Conservation (phyloP, 306 rosid species). For the Styphnolobium japonicum region DNA sequence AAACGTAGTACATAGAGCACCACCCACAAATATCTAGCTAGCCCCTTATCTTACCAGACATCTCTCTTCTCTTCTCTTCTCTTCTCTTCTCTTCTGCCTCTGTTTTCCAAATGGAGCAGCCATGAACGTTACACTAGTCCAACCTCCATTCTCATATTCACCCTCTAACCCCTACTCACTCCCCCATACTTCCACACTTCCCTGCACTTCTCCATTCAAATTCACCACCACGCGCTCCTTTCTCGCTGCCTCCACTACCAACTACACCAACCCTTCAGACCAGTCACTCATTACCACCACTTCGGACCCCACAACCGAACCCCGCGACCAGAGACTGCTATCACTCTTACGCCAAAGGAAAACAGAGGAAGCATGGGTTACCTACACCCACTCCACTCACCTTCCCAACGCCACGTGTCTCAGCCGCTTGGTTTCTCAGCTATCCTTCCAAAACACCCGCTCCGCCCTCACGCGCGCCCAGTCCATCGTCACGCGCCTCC, state of each 20-base stretch:
- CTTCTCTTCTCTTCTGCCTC: neutral
- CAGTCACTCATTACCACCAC: conserved; percentile 31
- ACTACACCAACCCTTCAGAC: conserved; percentile 38
- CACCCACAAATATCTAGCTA: no score
- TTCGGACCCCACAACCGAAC: neutral
- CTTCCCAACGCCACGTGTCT: conserved; percentile 83
- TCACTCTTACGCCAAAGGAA: conserved; percentile 68
- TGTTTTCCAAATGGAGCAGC: conserved; percentile 45
- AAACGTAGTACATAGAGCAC: no score
- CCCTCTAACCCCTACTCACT: conserved; percentile 17
- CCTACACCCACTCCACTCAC: conserved; percentile 47
- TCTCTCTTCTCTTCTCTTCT: neutral
- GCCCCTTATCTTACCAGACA: no score
- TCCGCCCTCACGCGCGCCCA: conserved; percentile 78
- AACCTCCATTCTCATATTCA: conserved; percentile 16
- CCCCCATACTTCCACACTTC: conserved; percentile 24
- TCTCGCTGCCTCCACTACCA: conserved; percentile 28
- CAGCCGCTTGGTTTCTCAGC: conserved; percentile 76
- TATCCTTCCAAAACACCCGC: conserved; percentile 58
- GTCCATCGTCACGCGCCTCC: conserved; percentile 92
- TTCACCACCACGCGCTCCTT: conserved; percentile 28
- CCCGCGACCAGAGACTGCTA: conserved; percentile 60
- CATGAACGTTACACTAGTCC: conserved; percentile 53
- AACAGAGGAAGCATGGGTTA: conserved; percentile 84
- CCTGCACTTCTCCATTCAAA: conserved; percentile 26